Base-by-base conservation (phyloP, 176 grass and related monocot species). In the Calamus simplicifolius region DNA sequence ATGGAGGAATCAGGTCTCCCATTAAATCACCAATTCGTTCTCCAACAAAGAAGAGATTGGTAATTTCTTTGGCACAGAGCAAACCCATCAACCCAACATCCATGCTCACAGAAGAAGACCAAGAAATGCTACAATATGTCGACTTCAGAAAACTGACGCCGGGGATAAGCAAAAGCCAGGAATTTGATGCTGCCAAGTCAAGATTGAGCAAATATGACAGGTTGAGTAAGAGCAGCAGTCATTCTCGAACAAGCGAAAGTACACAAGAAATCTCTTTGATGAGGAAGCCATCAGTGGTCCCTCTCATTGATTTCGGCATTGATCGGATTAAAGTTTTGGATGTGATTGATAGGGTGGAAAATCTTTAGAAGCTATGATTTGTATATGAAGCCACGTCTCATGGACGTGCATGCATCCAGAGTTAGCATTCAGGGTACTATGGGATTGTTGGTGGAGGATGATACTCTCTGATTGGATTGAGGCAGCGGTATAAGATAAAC, bases 261-360 rank as follows among this genome's bases (percentile, higher is more conserved):
- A 43, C 35, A 13, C 31, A 67, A 19, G 51, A 67, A 14, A 6
- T 30, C 5, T 53, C 50, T 13, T 19, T 13, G 8, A 30, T 6
- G 26, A 28, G 18, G n/a, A 43, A 43, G 10, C 49, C 57, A 3
- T 25, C 65, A 0, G 28, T 65, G 6, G 62, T 61, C 0, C 51
- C 77, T 3, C n/a, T 52, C 0, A 61, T 74, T 16, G 49, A 56
- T 23, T 72, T 75, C 52, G 73, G 85, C 64, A 72, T 80, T 62
- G 77, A 85, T 51, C n/a, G 77, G 68, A 89, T 83, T 51, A 80
- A 55, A 54, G 68, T 66, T 72, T 73, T 84, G 66, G 74, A 75
- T 67, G 52, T 31, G 27, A 73, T 76, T 27, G 58, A 63, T 56
- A 75, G 75, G 64, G 57, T 68, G 71, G 67, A 61, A 19, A 61